A percentile compares a stretch with the other conserved stretches of the same genome.
Conservation (phyloP, 495 filamentous ascomycete genomes). For the Talaromyces adpressus region DNA sequence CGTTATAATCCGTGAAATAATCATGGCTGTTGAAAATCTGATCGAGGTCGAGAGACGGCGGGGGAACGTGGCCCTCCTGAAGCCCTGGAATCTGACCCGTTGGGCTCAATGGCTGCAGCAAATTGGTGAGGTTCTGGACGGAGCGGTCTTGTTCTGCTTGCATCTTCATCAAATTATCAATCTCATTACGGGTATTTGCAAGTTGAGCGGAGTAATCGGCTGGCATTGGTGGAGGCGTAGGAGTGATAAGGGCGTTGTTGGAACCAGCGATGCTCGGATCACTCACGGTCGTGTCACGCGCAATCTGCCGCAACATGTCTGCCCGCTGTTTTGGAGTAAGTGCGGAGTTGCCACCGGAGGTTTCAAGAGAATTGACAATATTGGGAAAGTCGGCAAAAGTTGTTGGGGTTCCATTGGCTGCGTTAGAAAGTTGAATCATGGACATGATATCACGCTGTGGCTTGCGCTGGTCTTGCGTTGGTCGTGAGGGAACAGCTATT, state of each 20-base stretch:
- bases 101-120: conserved; percentile 72
- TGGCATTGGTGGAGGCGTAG: conserved; percentile 53
- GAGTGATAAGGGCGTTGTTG: conserved; percentile 53
- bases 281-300: conserved; percentile 35
- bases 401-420: conserved; percentile 42
- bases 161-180: conserved; percentile 66
- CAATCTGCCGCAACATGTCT: conserved; percentile 75
- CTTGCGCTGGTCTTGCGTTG: conserved; percentile 15
- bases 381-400: conserved; percentile 62
- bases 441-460: conserved; percentile 77
- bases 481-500: not conserved
- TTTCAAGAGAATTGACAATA: conserved; percentile 64
- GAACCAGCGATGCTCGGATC: conserved; percentile 19
- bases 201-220: conserved; percentile 45
- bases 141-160: conserved; percentile 65
- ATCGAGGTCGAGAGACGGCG: conserved; percentile 54
- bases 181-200: conserved; percentile 58
- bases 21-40: conserved; percentile 60
- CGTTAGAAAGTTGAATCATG: conserved; percentile 75
- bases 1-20: conserved; percentile 45
- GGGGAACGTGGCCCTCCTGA: conserved; percentile 31
- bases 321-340: conserved; percentile 72
- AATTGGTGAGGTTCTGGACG: conserved; percentile 60
- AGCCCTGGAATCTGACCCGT: conserved; percentile 75
- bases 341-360: conserved; percentile 53